phyloP scores from a whole-genome alignment of 176 grass and related monocot species.

The Paspalum notatum region DNA sequence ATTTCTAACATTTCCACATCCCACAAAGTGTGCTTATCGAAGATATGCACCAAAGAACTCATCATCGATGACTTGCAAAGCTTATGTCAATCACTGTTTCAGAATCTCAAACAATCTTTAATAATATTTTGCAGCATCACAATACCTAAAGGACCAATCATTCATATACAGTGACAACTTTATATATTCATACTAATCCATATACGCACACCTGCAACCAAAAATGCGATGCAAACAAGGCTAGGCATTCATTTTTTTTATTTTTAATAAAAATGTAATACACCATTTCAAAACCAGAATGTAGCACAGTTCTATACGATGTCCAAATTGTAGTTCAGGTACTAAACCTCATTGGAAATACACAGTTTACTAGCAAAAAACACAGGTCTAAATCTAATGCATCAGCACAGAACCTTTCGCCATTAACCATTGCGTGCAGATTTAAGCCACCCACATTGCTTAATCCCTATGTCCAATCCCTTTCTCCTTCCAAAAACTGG shows the following conservation, averaged over 20 bases:
- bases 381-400: not conserved
- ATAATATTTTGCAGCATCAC: not conserved
- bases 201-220: not conserved
- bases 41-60: not conserved
- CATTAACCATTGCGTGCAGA: not conserved
- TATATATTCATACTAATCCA: not conserved
- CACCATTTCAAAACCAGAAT: not conserved
- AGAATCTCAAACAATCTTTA: not conserved
- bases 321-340: not conserved
- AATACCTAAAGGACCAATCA: not conserved
- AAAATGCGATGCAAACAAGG: not conserved
- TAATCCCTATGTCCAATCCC: not conserved
- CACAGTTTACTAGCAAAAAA: not conserved
- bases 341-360: not conserved
- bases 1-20: not conserved
- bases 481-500: not conserved
- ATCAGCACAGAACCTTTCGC: not conserved
- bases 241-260: not conserved
- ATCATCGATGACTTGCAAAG: not conserved
- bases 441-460: constrained; percentile 16
- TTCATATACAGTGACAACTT: not conserved
- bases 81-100: not conserved
- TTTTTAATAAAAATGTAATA: not conserved
- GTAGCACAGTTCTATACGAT: not conserved
- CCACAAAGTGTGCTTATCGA: not conserved